These are phyloP conservation scores for Aspergillus caelatus DNA, from an alignment of 2,329 filamentous ascomycete genomes.

Conservation along the genomic window DNA sequence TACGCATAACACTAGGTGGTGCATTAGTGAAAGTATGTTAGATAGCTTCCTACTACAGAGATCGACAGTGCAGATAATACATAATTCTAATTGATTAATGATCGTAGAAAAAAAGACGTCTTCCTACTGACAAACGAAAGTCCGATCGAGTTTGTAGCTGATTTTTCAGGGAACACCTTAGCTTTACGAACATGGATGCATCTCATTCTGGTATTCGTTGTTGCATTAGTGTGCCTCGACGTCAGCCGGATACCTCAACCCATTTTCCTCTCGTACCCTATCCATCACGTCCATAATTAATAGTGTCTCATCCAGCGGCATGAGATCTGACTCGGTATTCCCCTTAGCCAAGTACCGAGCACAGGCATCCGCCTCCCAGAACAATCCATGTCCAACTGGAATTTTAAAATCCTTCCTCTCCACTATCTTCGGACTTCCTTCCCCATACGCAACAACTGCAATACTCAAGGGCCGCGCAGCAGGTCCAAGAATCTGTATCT, in stretches of 20 bases:
- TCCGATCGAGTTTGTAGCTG: too few species aligned
- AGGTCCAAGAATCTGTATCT: constrained; percentile 12
- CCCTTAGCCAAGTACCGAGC: constrained; percentile 70
- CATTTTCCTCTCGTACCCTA: constrained; percentile 60
- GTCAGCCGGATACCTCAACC: constrained; percentile 57
- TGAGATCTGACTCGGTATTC: constrained; percentile 66
- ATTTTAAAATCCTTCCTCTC: background rate
- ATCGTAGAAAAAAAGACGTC: too few species aligned
- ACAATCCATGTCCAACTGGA: constrained; percentile 65
- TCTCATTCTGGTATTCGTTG: background rate
- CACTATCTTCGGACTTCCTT: background rate
- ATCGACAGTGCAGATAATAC: too few species aligned
- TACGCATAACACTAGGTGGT: too few species aligned
- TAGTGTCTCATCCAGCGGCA: constrained; percentile 71
- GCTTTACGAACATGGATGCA: background rate
- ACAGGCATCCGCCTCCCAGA: constrained; percentile 76
- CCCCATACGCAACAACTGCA: background rate
- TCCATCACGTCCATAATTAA: constrained; percentile 75
- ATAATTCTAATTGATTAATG: too few species aligned
- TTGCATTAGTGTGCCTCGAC: background rate
- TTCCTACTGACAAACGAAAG: too few species aligned
- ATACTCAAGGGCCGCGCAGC: constrained; percentile 1
- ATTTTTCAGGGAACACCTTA: background rate
- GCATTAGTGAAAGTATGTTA: too few species aligned
- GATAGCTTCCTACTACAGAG: accelerated